A percentile compares a stretch with the other conserved stretches of the same genome.
phyloP scores from a whole-genome alignment of 306 rosid genomes.

The Prunus davidiana region DNA sequence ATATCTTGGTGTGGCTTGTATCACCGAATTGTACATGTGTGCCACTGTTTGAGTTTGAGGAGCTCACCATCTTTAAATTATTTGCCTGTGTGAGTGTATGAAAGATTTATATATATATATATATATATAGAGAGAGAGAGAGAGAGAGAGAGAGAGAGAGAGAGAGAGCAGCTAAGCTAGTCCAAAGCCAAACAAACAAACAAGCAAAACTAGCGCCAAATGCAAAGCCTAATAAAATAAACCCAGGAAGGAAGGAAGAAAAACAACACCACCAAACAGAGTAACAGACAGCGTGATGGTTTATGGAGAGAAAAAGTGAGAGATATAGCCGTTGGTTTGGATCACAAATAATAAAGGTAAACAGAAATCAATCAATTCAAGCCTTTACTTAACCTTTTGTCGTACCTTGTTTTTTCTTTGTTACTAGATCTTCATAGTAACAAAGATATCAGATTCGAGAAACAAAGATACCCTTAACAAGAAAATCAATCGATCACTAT shows the following conservation, averaged over 20 bases:
- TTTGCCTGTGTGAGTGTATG: too few species aligned
- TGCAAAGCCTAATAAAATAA: too few species aligned
- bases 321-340: conserved; percentile 26
- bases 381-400: conserved; percentile 15
- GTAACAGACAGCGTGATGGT: too few species aligned
- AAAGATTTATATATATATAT: too few species aligned
- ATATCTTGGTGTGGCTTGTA: conserved; percentile 70
- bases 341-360: neutral
- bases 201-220: too few species aligned
- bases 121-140: too few species aligned
- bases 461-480: conserved; percentile 51
- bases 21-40: conserved; percentile 59
- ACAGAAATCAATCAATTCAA: conserved; percentile 19
- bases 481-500: conserved; percentile 23
- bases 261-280: too few species aligned
- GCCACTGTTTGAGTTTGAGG: conserved; percentile 5
- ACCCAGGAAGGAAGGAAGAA: too few species aligned
- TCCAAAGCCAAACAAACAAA: too few species aligned
- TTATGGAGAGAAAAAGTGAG: conserved; percentile 19
- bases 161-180: too few species aligned
- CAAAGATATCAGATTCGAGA: conserved; percentile 48
- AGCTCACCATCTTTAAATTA: conserved; percentile 29
- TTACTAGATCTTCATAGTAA: conserved; percentile 26
- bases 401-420: conserved; percentile 3
- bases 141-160: too few species aligned